Base-by-base conservation (phyloP, 2,329 filamentous ascomycete species). In the Colletotrichum neosansevieriae region DNA sequence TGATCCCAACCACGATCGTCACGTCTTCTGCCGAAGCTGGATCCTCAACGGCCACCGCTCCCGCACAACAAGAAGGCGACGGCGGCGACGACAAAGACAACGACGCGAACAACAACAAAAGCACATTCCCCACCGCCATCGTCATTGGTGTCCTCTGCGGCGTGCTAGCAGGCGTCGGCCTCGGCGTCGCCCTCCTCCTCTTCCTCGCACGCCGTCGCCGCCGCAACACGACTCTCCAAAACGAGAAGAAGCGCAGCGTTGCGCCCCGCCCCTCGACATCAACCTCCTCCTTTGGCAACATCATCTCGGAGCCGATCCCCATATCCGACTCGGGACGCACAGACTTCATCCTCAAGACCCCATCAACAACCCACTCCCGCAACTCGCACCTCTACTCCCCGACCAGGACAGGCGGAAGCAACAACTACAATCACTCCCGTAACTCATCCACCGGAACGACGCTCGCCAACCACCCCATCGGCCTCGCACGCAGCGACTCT, bases 281-380 rank as follows among this genome's bases (percentile, higher is more conserved):
- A 0, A 77, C 76, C 6, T 81, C 81, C 29, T 80, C 79, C 4
- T 84, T 83, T 61, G 80, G 82, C 69, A 84, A 84, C 72, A 82
- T 86, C 53, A 85, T 90, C 72, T 89, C 86, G 70, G 84, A 89
- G 73, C 82, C 90, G 67, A 82, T 90, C 65, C 78, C 85, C 53
- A 75, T 79, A 62, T 73, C 77, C 21, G 77, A 80, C 72, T 76
- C 76, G 54, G 77, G 84, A 67, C 83, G 86, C 59, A 83, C 81
- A 42, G 87, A 89, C 73, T 89, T 89, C 72, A 83, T 85, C 45
- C 84, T 82, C 73, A 82, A 81, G 72, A 71, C 71, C 58, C 74
- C 74, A 34, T 69, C 66, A 11, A 69, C 77, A 17, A 79, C 81
- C 51, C 71, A 76, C 71, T 80, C 79, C 61, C 57, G 59, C 61